Conservation (phyloP, 257 asterid species). For the Thymus quinquecostatus region DNA sequence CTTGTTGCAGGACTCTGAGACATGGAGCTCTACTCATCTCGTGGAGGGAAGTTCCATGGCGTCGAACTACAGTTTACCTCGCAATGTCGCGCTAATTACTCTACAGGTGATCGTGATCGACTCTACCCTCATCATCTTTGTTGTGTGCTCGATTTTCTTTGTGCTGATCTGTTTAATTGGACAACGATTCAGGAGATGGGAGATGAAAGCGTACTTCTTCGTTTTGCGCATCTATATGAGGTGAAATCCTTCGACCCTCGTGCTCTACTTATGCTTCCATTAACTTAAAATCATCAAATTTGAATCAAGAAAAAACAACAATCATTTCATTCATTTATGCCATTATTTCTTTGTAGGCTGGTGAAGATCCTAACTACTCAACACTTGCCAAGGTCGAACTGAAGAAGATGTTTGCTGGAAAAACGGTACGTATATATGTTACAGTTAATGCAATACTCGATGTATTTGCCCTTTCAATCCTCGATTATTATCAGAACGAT, state of each 20-base stretch:
- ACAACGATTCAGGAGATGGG: conserved; percentile 53
- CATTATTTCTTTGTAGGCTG: conserved; percentile 53
- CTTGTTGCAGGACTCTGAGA: conserved; percentile 54
- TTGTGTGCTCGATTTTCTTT: conserved; percentile 11
- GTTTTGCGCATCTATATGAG: conserved; percentile 88
- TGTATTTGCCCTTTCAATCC: not conserved
- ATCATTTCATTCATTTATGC: not conserved
- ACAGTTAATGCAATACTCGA: too few relatives aligned
- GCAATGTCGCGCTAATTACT: conserved; percentile 73
- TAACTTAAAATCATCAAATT: not conserved
- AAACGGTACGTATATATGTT: conserved; percentile 46
- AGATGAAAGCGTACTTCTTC: conserved; percentile 67
- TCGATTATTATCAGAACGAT: not conserved
- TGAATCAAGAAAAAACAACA: not conserved
- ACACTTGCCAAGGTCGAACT: conserved; percentile 66
- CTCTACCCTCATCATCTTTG: not conserved
- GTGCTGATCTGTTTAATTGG: conserved; percentile 23
- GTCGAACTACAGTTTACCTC: conserved; percentile 67
- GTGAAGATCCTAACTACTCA: conserved; percentile 73
- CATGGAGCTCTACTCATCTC: conserved; percentile 60
- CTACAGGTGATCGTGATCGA: conserved; percentile 73
- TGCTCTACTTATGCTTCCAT: not conserved
- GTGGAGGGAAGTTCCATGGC: conserved; percentile 59
- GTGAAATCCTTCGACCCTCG: conserved; percentile 34
- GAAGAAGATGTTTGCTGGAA: conserved; percentile 65